phyloP scores from a whole-genome alignment of 2,329 filamentous ascomycete species.

The Rosellinia necatrix region DNA sequence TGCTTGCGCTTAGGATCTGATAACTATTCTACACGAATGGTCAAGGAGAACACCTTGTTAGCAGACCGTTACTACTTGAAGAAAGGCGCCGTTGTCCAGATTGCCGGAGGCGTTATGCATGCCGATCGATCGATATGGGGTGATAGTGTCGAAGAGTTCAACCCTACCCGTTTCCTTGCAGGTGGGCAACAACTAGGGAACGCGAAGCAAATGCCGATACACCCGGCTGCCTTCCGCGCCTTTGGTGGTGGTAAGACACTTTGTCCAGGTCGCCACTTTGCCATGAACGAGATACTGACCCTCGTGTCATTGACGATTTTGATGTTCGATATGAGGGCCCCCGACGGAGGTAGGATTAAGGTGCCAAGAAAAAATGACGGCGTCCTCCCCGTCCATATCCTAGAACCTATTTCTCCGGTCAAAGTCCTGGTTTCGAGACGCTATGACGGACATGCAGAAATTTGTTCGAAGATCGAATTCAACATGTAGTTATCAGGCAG shows the following conservation, averaged over 20 bases:
- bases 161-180: constrained; percentile 47
- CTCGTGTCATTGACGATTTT: constrained; percentile 41
- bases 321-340: constrained; percentile 38
- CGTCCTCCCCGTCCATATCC: constrained; percentile 40
- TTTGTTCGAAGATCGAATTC: constrained; percentile 13
- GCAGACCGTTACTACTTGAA: constrained; percentile 49
- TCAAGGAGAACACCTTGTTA: constrained; percentile 49
- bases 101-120: constrained; percentile 51
- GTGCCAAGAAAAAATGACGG: constrained; percentile 39
- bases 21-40: constrained; percentile 47
- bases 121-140: constrained; percentile 49
- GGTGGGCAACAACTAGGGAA: constrained; percentile 4
- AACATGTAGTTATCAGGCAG: constrained; percentile 3
- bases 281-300: constrained; percentile 45
- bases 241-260: constrained; percentile 48
- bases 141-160: constrained; percentile 46
- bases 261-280: constrained; percentile 47
- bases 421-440: constrained; percentile 32
- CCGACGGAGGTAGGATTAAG: constrained; percentile 28
- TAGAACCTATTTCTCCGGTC: constrained; percentile 36
- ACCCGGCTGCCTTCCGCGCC: constrained; percentile 43
- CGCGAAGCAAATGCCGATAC: constrained; percentile 26
- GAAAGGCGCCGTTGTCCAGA: constrained; percentile 49
- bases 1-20: constrained; percentile 49
- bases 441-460: constrained; percentile 6